Conservation (phyloP, 768 basidiomycete genomes). For the Galerina sulciceps region DNA sequence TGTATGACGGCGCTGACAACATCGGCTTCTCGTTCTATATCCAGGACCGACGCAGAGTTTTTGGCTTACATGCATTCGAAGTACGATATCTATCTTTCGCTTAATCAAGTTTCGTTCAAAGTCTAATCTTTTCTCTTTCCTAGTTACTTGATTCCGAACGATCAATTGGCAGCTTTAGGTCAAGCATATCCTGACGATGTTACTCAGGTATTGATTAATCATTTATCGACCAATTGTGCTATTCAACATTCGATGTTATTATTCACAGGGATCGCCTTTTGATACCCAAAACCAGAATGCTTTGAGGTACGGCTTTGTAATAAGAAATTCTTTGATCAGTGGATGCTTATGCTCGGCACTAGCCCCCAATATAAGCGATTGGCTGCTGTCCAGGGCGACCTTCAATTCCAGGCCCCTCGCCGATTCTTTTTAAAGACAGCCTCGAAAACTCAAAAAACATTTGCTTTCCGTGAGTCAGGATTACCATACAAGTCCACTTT, state of each 20-base stretch:
- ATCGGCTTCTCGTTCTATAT: background rate
- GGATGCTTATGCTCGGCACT: background rate
- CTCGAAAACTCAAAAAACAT: conserved; percentile 33
- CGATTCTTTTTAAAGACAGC: conserved; percentile 35
- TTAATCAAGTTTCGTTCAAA: too few species aligned
- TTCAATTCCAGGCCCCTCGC: conserved; percentile 35
- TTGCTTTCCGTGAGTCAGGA: conserved; percentile 36
- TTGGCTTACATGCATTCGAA: conserved; percentile 16
- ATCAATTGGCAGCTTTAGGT: conserved; percentile 11
- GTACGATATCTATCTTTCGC: conserved; percentile 2
- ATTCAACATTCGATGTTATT: background rate
- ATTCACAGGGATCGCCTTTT: conserved; percentile 22
- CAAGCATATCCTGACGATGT: conserved; percentile 22
- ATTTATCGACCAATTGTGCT: background rate
- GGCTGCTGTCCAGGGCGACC: conserved; percentile 40
- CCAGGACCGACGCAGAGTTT: conserved; percentile 23
- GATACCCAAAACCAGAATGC: conserved; percentile 21
- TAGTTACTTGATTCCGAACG: conserved; percentile 14
- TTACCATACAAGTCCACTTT: background rate
- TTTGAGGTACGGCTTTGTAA: conserved; percentile 12
- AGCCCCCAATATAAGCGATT: conserved; percentile 45
- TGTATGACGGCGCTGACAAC: too few species aligned
- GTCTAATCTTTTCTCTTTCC: background rate
- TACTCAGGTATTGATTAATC: conserved; percentile 9
- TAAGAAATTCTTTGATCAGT: background rate